These are phyloP conservation scores for Alternaria consortialis DNA, from an alignment of 2,329 filamentous ascomycete species.

Conservation along the genomic window DNA sequence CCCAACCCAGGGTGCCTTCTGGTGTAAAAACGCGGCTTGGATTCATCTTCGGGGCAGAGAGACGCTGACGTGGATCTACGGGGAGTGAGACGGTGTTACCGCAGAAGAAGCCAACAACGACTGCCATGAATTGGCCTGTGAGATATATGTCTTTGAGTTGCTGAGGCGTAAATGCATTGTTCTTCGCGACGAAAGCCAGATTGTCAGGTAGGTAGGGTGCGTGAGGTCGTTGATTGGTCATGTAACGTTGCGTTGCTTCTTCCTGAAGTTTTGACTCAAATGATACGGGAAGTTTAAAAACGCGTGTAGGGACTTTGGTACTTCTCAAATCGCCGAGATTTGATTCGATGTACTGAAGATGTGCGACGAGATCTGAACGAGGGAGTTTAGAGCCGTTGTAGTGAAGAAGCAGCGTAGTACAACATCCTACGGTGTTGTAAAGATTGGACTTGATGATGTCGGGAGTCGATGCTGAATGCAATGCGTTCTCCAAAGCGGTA, in stretches of 20 bases:
- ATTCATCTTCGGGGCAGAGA: conserved; percentile 66
- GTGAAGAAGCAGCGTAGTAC: conserved; percentile 55
- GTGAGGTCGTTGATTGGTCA: conserved; percentile 67
- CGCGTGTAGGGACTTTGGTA: conserved; percentile 54
- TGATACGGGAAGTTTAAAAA: conserved; percentile 55
- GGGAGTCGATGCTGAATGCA: conserved; percentile 54
- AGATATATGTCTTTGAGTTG: conserved; percentile 63
- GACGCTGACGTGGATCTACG: conserved; percentile 63
- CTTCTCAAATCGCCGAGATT: conserved; percentile 54
- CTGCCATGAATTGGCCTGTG: conserved; percentile 61
- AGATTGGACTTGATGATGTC: conserved; percentile 53
- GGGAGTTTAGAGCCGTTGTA: conserved; percentile 53
- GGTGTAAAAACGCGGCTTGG: conserved; percentile 66
- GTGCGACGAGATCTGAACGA: conserved; percentile 47
- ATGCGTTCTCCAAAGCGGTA: conserved; percentile 61
- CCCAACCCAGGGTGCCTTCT: conserved; percentile 65
- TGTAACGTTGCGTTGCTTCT: conserved; percentile 67
- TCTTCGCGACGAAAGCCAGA: conserved; percentile 65
- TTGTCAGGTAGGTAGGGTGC: conserved; percentile 71
- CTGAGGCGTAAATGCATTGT: conserved; percentile 61
- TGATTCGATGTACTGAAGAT: conserved; percentile 53
- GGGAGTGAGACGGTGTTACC: conserved; percentile 63
- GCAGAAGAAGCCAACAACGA: conserved; percentile 65
- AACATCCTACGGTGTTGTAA: conserved; percentile 63
- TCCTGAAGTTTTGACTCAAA: conserved; percentile 56